Percentiles rank a stretch among this genome's conserved stretches.
phyloP scores from a whole-genome alignment of 805 yeast species.

The Kregervanrija fluxuum region DNA sequence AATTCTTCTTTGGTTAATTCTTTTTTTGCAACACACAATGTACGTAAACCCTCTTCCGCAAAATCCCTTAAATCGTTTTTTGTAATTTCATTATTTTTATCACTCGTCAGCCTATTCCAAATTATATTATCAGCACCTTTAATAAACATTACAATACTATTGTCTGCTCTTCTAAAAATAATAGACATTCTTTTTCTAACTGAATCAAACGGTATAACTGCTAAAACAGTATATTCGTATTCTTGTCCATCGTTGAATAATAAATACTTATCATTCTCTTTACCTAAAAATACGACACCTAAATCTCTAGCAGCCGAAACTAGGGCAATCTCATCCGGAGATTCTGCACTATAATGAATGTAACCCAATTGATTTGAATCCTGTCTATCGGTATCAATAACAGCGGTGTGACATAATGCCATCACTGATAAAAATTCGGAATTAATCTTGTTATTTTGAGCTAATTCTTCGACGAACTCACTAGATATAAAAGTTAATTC shows the following conservation, averaged over 20 bases:
- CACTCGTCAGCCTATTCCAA: constrained; percentile 33
- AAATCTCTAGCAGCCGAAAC: constrained; percentile 71
- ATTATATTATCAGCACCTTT: constrained; percentile 80
- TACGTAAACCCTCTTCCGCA: constrained; percentile 74
- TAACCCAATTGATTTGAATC: constrained; percentile 19
- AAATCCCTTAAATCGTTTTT: constrained; percentile 58
- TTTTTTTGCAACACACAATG: constrained; percentile 61
- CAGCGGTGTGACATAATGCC: constrained; percentile 71
- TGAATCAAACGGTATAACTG: constrained; percentile 58
- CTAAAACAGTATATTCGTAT: constrained; percentile 41
- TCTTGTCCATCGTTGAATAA: constrained; percentile 40
- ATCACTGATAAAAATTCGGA: constrained; percentile 56
- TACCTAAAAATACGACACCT: constrained; percentile 56
- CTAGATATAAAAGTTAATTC: constrained; percentile 57
- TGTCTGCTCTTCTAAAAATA: constrained; percentile 40
- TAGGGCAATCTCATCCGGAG: constrained; percentile 78
- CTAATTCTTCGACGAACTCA: constrained; percentile 49
- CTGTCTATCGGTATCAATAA: constrained; percentile 17
- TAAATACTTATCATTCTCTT: constrained; percentile 40
- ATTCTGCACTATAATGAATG: constrained; percentile 63
- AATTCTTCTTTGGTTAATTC: constrained; percentile 40
- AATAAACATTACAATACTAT: constrained; percentile 39
- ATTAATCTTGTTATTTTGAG: constrained; percentile 38
- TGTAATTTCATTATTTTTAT: constrained; percentile 32
- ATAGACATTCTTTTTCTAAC: constrained; percentile 77